Conservation (phyloP, 2,329 filamentous ascomycete genomes). For the Graphilbum fragrans region DNA sequence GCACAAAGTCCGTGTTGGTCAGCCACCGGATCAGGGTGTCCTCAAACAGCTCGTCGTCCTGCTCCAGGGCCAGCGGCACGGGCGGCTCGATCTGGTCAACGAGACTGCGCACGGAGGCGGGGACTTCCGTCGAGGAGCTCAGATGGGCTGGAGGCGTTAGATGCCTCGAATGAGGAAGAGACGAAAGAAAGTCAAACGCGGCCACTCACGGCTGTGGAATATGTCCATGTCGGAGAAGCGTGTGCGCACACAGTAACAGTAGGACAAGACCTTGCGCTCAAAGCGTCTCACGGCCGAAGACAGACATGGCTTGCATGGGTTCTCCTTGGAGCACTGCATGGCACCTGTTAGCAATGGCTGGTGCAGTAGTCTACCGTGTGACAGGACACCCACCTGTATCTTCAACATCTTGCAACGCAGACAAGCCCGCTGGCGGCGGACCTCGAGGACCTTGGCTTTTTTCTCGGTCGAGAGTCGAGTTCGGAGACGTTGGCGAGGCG, state of each 20-base stretch:
- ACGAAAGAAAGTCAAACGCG: background rate
- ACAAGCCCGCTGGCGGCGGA: conserved; percentile 16
- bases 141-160: conserved; percentile 1
- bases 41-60: conserved; percentile 11
- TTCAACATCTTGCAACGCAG: conserved; percentile 17
- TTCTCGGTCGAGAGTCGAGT: conserved; percentile 13
- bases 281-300: conserved; percentile 15
- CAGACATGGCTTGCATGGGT: conserved; percentile 15
- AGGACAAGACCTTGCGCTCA: conserved; percentile 16
- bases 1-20: conserved; percentile 12
- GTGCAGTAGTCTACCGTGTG: background rate
- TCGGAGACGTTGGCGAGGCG: conserved; percentile 6
- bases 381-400: conserved; percentile 13
- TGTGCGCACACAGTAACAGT: conserved; percentile 18
- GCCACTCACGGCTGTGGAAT: conserved; percentile 9
- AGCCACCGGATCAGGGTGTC: conserved; percentile 16
- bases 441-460: conserved; percentile 13
- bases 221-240: conserved; percentile 18
- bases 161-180: too few relatives aligned
- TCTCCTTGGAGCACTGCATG: conserved; percentile 15
- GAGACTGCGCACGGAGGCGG: conserved; percentile 6
- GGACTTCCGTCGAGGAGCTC: conserved; percentile 4
- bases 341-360: background rate
- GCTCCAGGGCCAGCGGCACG: background rate
- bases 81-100: conserved; percentile 8